A percentile compares a stretch with the other conserved stretches of the same genome.
Conservation (phyloP, 495 filamentous ascomycete genomes). For the Penicillium lividum region DNA sequence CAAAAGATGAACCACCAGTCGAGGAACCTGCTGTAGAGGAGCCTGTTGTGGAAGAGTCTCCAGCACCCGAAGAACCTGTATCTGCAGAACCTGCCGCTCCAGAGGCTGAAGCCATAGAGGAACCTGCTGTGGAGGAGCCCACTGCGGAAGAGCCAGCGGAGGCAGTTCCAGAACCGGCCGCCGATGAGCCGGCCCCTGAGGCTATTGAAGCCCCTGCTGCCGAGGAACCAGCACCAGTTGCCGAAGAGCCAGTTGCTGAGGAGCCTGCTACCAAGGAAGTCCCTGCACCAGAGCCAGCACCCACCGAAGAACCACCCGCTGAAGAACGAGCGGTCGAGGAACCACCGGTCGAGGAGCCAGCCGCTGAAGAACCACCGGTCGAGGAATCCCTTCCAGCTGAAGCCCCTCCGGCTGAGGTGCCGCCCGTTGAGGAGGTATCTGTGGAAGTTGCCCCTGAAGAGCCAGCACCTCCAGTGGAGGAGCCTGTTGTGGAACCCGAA, state of each 20-base stretch:
- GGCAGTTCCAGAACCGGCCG: neutral
- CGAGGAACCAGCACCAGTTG: neutral
- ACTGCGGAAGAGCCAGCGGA: neutral
- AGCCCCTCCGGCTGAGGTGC: constrained; percentile 11
- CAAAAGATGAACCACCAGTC: constrained; percentile 11
- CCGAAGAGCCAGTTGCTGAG: neutral
- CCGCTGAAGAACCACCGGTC: constrained; percentile 8
- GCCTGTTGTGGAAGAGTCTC: neutral
- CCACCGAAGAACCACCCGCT: neutral
- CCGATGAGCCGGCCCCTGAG: constrained; percentile 3
- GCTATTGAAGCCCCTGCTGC: neutral
- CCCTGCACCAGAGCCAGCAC: neutral
- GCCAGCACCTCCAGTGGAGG: constrained; percentile 7
- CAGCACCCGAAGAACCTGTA: constrained; percentile 1
- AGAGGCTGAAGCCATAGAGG: neutral
- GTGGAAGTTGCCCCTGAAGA: neutral
- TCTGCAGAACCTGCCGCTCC: neutral
- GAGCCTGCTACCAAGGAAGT: neutral
- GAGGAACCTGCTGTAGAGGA: constrained; percentile 8
- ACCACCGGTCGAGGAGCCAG: neutral
- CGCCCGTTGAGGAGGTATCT: neutral
- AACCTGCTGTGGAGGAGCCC: neutral
- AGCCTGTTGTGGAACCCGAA: neutral
- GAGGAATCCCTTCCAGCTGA: constrained; percentile 5
- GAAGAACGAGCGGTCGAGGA: neutral